Percentiles rank a stretch among this genome's conserved stretches.
phyloP scores from a whole-genome alignment of 2,329 filamentous ascomycete genomes.

The Aspergillus niger region DNA sequence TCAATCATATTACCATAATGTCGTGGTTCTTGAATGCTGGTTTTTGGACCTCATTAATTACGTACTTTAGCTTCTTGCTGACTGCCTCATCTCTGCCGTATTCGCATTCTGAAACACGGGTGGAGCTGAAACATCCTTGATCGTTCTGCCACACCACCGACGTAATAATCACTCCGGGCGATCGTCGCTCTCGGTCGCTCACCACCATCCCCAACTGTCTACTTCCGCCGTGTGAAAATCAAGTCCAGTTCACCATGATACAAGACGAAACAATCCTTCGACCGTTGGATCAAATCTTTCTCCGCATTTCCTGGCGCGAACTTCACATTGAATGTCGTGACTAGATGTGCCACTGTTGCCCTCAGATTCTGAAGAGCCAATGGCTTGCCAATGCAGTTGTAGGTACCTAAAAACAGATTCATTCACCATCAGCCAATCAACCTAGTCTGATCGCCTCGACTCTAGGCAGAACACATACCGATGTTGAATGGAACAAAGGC shows the following conservation, averaged over 20 bases:
- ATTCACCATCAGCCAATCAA: neutral
- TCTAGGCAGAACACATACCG: constrained; percentile 21
- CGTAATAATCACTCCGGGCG: neutral
- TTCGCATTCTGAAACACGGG: neutral
- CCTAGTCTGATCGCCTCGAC: too few relatives aligned
- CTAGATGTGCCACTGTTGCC: constrained; percentile 35
- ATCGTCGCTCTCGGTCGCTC: neutral
- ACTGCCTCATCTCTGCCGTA: neutral
- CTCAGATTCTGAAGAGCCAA: constrained; percentile 43
- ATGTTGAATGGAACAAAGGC: constrained; percentile 40
- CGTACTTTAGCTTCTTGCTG: too few relatives aligned
- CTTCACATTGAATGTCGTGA: constrained; percentile 39
- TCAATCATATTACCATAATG: neutral
- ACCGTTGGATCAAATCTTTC: constrained; percentile 31
- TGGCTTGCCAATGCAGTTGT: constrained; percentile 41
- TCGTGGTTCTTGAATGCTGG: neutral
- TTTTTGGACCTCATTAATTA: neutral
- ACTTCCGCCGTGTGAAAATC: constrained; percentile 16
- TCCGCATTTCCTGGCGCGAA: constrained; percentile 42
- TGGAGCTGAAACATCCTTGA: constrained; percentile 4
- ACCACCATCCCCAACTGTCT: neutral
- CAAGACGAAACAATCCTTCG: constrained; percentile 42
- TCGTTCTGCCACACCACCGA: neutral
- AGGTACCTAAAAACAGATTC: constrained; percentile 23
- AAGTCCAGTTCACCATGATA: constrained; percentile 21